Evolutionary conservation across 164 flowering plant genomes (phyloP).

Genomic region (Dillenia turbinata): DNA sequence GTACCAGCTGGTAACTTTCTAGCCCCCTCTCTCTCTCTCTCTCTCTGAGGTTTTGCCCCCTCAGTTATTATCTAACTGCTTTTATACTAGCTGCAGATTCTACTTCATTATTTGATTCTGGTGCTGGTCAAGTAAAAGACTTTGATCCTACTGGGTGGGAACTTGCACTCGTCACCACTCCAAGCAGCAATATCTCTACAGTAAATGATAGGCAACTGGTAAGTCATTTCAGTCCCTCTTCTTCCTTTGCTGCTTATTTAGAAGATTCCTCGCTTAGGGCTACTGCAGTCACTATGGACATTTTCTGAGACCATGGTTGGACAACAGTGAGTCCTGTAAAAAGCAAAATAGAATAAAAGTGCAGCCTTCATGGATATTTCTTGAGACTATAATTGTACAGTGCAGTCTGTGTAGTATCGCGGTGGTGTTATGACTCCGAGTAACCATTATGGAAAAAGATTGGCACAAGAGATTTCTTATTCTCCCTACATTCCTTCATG

Average conservation of each 20-base stretch:
- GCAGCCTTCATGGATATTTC: no score
- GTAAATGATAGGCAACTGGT: slow-evolving; percentile 84
- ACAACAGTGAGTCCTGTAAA: no score
- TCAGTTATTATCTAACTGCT: background rate
- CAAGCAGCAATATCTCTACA: slow-evolving; percentile 67
- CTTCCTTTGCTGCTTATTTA: no score
- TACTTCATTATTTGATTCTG: slow-evolving; percentile 37
- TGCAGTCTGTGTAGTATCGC: no score
- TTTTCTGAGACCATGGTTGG: background rate
- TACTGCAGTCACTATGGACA: background rate
- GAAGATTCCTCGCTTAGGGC: no score
- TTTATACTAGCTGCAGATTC: slow-evolving; percentile 31
- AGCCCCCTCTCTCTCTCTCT: background rate
- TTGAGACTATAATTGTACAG: no score
- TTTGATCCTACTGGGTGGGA: slow-evolving; percentile 98
- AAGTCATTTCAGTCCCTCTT: slow-evolving; percentile 11
- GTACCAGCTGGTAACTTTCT: slow-evolving; percentile 53
- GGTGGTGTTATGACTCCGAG: no score
- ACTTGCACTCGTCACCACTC: slow-evolving; percentile 90
- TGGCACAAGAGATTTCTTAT: no score
- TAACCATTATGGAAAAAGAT: no score
- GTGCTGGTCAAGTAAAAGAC: slow-evolving; percentile 39
- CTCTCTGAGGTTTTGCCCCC: background rate
- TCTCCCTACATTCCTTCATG: no score
- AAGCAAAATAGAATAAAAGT: no score